Base-by-base conservation (phyloP, 148 eudicot species). In the Nepenthes gracilis region DNA sequence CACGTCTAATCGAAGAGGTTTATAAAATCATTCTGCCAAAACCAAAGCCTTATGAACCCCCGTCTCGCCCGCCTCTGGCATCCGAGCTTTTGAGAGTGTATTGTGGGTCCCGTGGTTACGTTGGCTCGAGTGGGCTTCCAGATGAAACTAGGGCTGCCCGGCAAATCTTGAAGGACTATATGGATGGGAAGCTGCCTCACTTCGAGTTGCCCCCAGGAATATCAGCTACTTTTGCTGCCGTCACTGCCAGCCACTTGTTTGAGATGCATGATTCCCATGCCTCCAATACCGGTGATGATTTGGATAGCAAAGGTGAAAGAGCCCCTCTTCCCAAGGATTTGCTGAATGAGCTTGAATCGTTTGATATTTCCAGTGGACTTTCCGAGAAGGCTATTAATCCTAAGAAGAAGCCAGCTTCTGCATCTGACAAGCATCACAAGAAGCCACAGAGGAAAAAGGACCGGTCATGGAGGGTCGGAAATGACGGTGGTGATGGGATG, bases 41-140 rank as follows among this genome's bases (percentile, higher is more conserved):
- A 64, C 99, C 99, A 11, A 93, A 86, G 77, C 67, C 99, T 2
- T 84, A 93, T 68, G 99, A 93, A 68, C 72, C 77, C 4, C 92
- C 84, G 51, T 66, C 72, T 73, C 83, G 99, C 11, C 81, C 99
- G 33, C 99, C 99, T 33, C 55, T 81, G 61, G 88, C 89, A 33
- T 74, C 90, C 0, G 99, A 93, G 76, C 70, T 93, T 64, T 58
- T 93, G 70, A 81, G 95, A 81, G 75, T 95, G 5, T 93, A 82
- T 74, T 93, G 99, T 77, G 91, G 95, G 9, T 84, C 99, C 47
- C 95, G 99, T 36, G 99, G 99, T 13, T 86, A 83, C 63, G 91
- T 90, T 49, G 89, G 90, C 51, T 57, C 96, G 12, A 76, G 95
- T 65, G 99, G 99, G 13, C 79, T 86, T 52, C 99, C 99, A 0